phyloP scores from a whole-genome alignment of 2,329 filamentous ascomycete species.

The Pseudomassariella vexata region DNA sequence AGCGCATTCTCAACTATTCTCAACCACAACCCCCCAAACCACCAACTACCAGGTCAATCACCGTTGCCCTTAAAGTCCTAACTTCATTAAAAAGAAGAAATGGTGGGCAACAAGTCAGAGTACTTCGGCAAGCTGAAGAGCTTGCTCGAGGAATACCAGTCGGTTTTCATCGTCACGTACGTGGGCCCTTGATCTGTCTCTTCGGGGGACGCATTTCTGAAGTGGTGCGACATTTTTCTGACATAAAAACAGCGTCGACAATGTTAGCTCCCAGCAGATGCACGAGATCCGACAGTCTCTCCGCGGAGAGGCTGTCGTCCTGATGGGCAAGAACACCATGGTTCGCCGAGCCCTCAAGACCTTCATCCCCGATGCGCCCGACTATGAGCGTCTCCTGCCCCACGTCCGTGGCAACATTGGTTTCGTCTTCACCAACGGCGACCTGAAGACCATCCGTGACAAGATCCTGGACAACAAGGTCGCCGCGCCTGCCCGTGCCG shows the following conservation, averaged over 20 bases:
- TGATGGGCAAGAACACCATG: slow-evolving; percentile 99
- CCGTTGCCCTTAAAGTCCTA: slow-evolving; percentile 11
- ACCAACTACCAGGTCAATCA: too few relatives aligned
- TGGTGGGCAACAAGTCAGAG: slow-evolving; percentile 93
- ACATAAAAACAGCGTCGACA: slow-evolving; percentile 59
- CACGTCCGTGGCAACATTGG: slow-evolving; percentile 96
- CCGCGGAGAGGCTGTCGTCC: slow-evolving; percentile 85
- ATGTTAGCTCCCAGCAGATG: slow-evolving; percentile 99
- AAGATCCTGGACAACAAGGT: slow-evolving; percentile 97
- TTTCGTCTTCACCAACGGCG: slow-evolving; percentile 98
- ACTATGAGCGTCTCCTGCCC: slow-evolving; percentile 97
- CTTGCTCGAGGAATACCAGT: slow-evolving; percentile 93
- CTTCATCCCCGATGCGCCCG: slow-evolving; percentile 82
- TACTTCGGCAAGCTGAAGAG: slow-evolving; percentile 99
- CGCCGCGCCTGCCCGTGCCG: slow-evolving; percentile 93
- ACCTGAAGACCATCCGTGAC: slow-evolving; percentile 87
- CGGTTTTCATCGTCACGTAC: slow-evolving; percentile 85
- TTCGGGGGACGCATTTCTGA: too few relatives aligned
- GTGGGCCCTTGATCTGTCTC: slow-evolving; percentile 1
- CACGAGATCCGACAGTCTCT: slow-evolving; percentile 97
- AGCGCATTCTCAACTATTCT: too few relatives aligned
- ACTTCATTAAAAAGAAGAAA: slow-evolving; percentile 68
- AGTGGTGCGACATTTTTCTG: too few relatives aligned
- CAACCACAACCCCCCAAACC: too few relatives aligned
- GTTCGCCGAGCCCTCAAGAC: slow-evolving; percentile 97